Percentiles rank a stretch among this genome's conserved stretches.
Evolutionary conservation across 805 yeast species (phyloP).

Genomic region (Grigorovia yakushimaensis): DNA sequence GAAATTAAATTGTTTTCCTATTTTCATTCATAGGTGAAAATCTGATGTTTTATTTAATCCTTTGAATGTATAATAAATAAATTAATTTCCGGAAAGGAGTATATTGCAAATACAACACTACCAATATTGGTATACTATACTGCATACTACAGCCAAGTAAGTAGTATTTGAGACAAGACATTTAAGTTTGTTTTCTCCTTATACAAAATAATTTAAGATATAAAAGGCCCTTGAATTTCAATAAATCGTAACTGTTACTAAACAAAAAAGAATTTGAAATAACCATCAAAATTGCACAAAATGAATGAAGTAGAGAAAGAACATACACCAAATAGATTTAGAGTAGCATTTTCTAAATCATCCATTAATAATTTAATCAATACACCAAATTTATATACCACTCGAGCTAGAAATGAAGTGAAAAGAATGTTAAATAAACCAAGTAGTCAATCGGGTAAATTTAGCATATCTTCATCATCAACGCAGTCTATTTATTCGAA

Average conservation of each 20-base stretch:
- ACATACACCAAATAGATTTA: neutral
- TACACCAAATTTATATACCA: constrained; percentile 25
- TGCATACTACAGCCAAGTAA: neutral
- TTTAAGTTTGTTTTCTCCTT: neutral
- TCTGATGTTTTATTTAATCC: neutral
- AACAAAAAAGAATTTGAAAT: too few relatives aligned
- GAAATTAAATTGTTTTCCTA: too few relatives aligned
- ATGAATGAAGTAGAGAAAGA: neutral
- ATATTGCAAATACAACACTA: neutral
- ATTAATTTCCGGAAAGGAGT: too few relatives aligned
- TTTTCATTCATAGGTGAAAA: neutral
- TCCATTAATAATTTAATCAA: constrained; percentile 15
- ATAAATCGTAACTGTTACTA: too few relatives aligned
- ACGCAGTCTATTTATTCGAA: neutral
- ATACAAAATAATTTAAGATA: neutral
- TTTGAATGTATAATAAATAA: too few relatives aligned
- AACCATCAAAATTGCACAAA: too few relatives aligned
- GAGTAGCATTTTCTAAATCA: neutral
- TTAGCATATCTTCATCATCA: neutral
- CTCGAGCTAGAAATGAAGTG: constrained; percentile 26
- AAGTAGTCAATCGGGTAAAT: neutral
- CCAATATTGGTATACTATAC: neutral
- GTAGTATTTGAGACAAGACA: neutral
- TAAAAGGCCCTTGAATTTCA: neutral
- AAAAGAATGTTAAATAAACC: constrained; percentile 14